Conservation (phyloP, 805 yeast species). For the Wickerhamomyces ciferrii region DNA sequence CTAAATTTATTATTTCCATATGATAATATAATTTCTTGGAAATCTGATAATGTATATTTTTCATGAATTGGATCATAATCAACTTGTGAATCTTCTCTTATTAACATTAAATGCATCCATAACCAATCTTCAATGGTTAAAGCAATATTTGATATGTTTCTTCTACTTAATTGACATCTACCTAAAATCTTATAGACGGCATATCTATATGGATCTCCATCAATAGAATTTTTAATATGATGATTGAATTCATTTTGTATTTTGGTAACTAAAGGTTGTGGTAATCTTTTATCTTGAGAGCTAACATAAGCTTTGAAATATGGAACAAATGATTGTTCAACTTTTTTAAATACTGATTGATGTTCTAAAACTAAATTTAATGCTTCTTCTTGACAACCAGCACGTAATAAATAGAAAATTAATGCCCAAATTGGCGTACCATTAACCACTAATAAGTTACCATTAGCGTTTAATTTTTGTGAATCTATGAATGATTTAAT, state of each 20-base stretch:
- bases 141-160: constrained; percentile 61
- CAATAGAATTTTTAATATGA: constrained; percentile 61
- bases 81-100: constrained; percentile 48
- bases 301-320: constrained; percentile 70
- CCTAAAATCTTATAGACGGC: constrained; percentile 91
- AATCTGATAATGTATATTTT: constrained; percentile 63
- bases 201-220: constrained; percentile 83
- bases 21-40: constrained; percentile 65
- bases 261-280: constrained; percentile 63
- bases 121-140: constrained; percentile 92
- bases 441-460: constrained; percentile 63
- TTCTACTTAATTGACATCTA: constrained; percentile 69
- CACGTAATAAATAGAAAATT: constrained; percentile 75
- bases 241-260: constrained; percentile 79
- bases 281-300: constrained; percentile 47
- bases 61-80: constrained; percentile 54
- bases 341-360: constrained; percentile 69
- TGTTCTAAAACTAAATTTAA: constrained; percentile 59
- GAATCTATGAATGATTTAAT: constrained; percentile 55
- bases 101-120: constrained; percentile 84
- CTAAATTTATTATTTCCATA: constrained; percentile 73
- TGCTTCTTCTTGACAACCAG: constrained; percentile 80
- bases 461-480: constrained; percentile 36
- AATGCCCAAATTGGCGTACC: constrained; percentile 94
- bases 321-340: constrained; percentile 79